Evolutionary conservation across 352 stramenopile species (phyloP), one percentile per base, ranked within the genome.

Genomic region (Porosira glacialis): DNA sequence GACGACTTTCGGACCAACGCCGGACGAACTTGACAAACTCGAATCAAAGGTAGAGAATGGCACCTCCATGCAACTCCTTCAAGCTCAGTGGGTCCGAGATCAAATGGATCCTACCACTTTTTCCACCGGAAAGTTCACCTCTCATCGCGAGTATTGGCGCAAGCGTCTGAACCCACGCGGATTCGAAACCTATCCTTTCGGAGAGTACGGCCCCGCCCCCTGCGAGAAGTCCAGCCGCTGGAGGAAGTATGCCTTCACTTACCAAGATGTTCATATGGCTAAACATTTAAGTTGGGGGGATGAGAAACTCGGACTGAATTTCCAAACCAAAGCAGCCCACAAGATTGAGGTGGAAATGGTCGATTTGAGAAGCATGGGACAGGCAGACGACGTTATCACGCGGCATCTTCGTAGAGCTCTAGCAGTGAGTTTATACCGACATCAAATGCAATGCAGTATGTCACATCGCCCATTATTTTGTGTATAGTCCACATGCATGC

Each of bases 201-300:
- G 70, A 11, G 66, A 81, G 30, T 64, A 55, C 28, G 76, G 76
- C 22, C 72, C 76, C 2, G 56, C 70, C 19, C 66, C 76, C 1
- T 85, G 76, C 50, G 66, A 79, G 22, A 33, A 47, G 2, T 26
- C 79, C 50, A 64, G 31, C 0, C 53, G 67, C 0, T 85, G 76
- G 76, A 19, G 76, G 10, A 78, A 76, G 41, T 85, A 80, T 30
- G 76, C 67, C n/a, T 85, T 85, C 38, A 81, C 76, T 2, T 57
- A 50, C 5, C 70, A 68, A 39, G 75, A 84, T 59, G 64, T 80
- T 2, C 55, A 75, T 48, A 79, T 77, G 27, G 38, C 62, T 2
- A 52, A 66, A 36, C 49, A 31, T 43, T 59, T 83, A 6, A 44
- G 67, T 27, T 83, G 67, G 74, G 74, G 74, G 0, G 70, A 55